Base-by-base conservation (phyloP, 257 asterid species). In the Plantago ovata region DNA sequence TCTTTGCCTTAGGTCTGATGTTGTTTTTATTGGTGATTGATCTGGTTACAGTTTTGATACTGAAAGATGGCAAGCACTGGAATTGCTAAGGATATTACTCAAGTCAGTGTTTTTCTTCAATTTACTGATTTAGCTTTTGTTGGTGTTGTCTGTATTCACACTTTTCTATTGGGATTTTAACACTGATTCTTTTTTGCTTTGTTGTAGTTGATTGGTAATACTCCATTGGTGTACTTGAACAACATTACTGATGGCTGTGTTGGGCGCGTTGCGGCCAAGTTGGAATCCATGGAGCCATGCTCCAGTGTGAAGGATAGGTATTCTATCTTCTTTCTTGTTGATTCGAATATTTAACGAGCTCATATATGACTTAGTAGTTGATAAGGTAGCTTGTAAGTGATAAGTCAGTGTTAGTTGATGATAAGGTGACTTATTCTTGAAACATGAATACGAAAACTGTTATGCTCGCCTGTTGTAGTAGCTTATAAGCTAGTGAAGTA, bases 271-370 rank as follows among this genome's bases (percentile, higher is more conserved):
- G 98, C 98, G 18, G 98, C 95, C 62, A 92, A 92, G 91, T 77
- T 92, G 43, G 98, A 92, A 72, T 77, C 84, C 11, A 93, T 93
- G 98, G 97, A 89, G 73, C 98, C 98, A 3, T 89, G 97, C 75
- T 93, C 98, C 46, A 93, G 97, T 65, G 98, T 93, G 60, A 93
- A 92, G 90, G 98, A 92, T 65, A 88, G 98, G 98, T 92, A 75
- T 40, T 62, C 12, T 41, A 33, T 63, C 69, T 33, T 13, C 24
- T 69, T 21, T 60, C 9, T 56, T 0, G 20, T 52, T 1, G 7
- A 1, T 28, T 6, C 4, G 57, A 28, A 52, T 56, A 24, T 12
- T 55, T n/a, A 15, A 18, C 7, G 33, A 19, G 19, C 12, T 38
- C 1, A 20, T 3, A 58, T 12, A 28, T 16, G 39, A 40, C 33